A percentile compares a stretch with the other conserved stretches of the same genome.
Evolutionary conservation across 2,329 filamentous ascomycete species (phyloP).

Genomic region (Davidsoniella neocaledoniae): DNA sequence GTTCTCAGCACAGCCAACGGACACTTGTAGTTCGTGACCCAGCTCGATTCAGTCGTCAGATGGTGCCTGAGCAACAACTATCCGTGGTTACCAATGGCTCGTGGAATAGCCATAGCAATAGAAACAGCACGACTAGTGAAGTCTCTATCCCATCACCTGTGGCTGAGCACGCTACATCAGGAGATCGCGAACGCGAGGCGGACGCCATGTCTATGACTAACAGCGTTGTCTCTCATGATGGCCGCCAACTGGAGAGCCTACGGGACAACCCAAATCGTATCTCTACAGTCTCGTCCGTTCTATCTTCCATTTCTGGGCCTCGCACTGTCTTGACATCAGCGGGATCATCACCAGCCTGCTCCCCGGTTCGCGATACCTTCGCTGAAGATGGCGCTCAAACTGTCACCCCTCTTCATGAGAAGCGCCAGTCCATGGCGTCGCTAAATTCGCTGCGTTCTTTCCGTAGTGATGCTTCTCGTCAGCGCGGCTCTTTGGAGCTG

Average conservation of each 20-base stretch:
- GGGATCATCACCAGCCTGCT: conserved; percentile 39
- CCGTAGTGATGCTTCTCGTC: conserved; percentile 18
- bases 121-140: conserved; percentile 14
- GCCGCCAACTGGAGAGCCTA: conserved; percentile 38
- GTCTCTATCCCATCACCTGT: conserved; percentile 2
- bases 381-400: conserved; percentile 16
- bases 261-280: conserved; percentile 39
- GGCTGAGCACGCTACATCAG: background rate
- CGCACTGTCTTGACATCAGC: conserved; percentile 42
- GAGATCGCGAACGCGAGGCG: conserved; percentile 14
- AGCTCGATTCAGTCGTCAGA: conserved; percentile 21
- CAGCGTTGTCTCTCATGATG: conserved; percentile 41
- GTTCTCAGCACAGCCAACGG: conserved; percentile 27
- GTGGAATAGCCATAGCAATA: conserved; percentile 17
- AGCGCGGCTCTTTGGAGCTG: conserved; percentile 4
- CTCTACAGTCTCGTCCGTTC: conserved; percentile 38
- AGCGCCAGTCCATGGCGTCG: conserved; percentile 35
- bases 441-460: conserved; percentile 22
- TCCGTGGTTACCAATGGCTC: background rate
- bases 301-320: conserved; percentile 35
- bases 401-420: conserved; percentile 32
- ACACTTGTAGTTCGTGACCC: conserved; percentile 31
- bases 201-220: conserved; percentile 40
- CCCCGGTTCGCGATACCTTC: conserved; percentile 37
- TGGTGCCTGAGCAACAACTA: conserved; percentile 4